Base-by-base conservation (phyloP, 1,284 basidiomycete species). In the Mrakiaceae sp. region DNA sequence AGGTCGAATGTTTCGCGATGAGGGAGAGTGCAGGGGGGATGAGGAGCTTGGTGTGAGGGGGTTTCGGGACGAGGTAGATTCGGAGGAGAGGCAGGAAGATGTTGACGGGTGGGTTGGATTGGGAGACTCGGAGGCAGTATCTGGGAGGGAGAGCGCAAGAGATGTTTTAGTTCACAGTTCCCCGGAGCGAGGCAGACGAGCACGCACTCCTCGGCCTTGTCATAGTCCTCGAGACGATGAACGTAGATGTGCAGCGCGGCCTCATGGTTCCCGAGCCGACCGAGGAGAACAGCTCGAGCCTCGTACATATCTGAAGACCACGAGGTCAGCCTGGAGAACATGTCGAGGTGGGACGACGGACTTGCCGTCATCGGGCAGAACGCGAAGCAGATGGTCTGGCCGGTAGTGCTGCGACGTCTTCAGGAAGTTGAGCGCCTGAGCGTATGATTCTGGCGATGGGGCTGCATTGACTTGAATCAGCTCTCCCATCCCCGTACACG, bases 211-310 rank as follows among this genome's bases (percentile, higher is more conserved):
- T 98, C 95, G 0, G 96, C 96, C 67, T 89, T 89, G 11, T 77
- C 68, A 73, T 87, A 88, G 72, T 95, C 88, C 48, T 85, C 81
- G 43, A 97, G 79, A 55, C 84, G 83, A 72, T 95, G 87, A 0
- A 94, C 92, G 74, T 98, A 98, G 42, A 96, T 83, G 71, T 90
- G 87, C 40, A 99, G 82, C 0, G 95, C 95, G 67, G 87, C 89
- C 70, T 95, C 90, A 71, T 98, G 93, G 66, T 90, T 85, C 0
- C 90, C 91, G 67, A 98, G 81, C 27, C 88, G 83, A 3, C 95
- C 96, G 4, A 98, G 79, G 3, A 98, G 80, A 64, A 95, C 84
- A 0, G 96, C 95, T 50, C 92, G 84, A 1, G 90, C 90, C 73
- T 95, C 89, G 66, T 83, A 89, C 59, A 93, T 79, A 69, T 90